Conservation (phyloP, 176 grass and related monocot species). For the Eleusine coracana region DNA sequence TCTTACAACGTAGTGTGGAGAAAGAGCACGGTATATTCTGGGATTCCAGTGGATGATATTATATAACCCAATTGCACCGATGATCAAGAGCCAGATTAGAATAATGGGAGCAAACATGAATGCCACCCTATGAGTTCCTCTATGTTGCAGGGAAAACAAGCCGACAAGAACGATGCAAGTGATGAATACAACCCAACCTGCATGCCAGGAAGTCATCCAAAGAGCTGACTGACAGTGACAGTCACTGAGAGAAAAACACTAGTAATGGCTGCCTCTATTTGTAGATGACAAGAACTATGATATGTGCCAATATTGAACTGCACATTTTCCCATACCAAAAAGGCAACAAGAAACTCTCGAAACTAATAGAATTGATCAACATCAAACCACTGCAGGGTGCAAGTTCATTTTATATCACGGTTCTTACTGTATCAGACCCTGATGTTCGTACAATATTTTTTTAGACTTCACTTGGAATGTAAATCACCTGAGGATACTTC, state of each 20-base stretch:
- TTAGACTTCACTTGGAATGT: not conserved
- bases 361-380: not conserved
- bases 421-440: not conserved
- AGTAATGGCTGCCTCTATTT: not conserved
- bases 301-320: not conserved
- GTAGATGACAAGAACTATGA: not conserved
- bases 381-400: not conserved
- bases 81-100: slow-evolving; percentile 64
- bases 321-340: not conserved
- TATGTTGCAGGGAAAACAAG: slow-evolving; percentile 72
- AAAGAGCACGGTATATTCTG: slow-evolving; percentile 66
- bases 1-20: slow-evolving; percentile 61
- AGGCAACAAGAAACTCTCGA: not conserved
- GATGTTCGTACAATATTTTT: not conserved
- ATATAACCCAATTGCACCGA: slow-evolving; percentile 62
- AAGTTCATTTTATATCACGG: not conserved
- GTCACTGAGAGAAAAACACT: not conserved
- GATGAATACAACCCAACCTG: slow-evolving; percentile 64
- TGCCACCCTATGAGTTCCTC: slow-evolving; percentile 69
- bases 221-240: not conserved
- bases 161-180: slow-evolving; percentile 64
- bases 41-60: slow-evolving; percentile 79
- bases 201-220: slow-evolving; percentile 24
- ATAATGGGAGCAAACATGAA: slow-evolving; percentile 76
- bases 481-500: not conserved